A percentile compares a stretch with the other conserved stretches of the same genome.
phyloP scores from a whole-genome alignment of 331 rosid genomes.

The Stylosanthes scabra region DNA sequence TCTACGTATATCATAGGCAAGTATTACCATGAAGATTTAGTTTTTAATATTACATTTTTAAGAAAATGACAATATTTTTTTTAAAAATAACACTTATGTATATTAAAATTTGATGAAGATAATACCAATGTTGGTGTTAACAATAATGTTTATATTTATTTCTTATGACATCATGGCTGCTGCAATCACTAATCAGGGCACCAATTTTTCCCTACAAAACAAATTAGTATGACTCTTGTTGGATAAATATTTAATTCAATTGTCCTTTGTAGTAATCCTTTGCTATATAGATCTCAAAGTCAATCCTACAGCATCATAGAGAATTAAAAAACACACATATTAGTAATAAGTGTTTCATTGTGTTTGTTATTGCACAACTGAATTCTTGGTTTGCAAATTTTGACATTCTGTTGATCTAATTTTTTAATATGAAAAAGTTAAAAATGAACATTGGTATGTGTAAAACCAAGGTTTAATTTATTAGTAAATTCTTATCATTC shows the following conservation, averaged over 20 bases:
- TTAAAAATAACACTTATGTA: not conserved
- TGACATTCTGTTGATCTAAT: no score
- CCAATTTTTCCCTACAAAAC: conserved; percentile 14
- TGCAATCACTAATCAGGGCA: conserved; percentile 18
- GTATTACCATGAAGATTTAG: no score
- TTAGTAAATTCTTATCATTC: no score
- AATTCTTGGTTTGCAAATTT: no score
- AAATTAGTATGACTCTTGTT: conserved; percentile 10
- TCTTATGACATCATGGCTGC: conserved; percentile 37
- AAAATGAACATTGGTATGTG: not conserved
- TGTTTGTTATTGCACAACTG: no score
- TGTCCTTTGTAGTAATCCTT: not conserved
- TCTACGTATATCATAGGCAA: no score
- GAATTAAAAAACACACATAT: not conserved
- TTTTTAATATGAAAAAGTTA: no score
- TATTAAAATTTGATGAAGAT: conserved; percentile 10
- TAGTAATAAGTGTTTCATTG: not conserved
- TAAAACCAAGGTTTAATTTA: not conserved
- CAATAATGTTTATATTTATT: not conserved
- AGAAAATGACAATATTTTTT: not conserved
- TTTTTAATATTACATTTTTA: not conserved
- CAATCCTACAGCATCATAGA: not conserved
- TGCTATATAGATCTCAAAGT: not conserved
- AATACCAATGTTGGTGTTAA: conserved; percentile 2
- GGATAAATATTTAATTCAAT: not conserved